Percentiles rank a stretch among this genome's conserved stretches.
phyloP scores from a whole-genome alignment of 2,329 filamentous ascomycete genomes.

The Fusarium liriodendri region DNA sequence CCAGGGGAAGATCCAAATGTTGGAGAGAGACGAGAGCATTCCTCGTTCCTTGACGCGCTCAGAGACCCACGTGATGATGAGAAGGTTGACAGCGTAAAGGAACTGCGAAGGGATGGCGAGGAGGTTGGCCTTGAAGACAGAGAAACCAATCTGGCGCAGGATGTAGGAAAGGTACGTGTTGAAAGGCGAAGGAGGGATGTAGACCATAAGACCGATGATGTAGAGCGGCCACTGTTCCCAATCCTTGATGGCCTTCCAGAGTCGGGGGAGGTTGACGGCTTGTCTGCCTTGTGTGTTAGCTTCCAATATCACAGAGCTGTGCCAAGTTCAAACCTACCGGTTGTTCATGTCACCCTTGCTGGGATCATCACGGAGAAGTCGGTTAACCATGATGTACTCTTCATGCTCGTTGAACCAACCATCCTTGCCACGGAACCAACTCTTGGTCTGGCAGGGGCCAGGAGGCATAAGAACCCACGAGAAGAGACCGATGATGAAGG shows the following conservation, averaged over 20 bases:
- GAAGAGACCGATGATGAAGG: constrained; percentile 55
- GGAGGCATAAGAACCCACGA: constrained; percentile 60
- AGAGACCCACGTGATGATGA: constrained; percentile 59
- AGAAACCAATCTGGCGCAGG: constrained; percentile 56
- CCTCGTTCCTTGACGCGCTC: constrained; percentile 57
- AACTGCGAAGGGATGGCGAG: constrained; percentile 58
- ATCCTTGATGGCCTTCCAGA: constrained; percentile 66
- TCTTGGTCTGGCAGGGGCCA: constrained; percentile 61
- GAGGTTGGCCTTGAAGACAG: constrained; percentile 58
- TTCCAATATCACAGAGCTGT: fast-evolving
- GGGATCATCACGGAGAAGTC: constrained; percentile 69
- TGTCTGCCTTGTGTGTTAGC: constrained; percentile 54
- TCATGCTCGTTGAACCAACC: constrained; percentile 73
- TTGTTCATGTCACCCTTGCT: constrained; percentile 72
- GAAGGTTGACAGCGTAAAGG: constrained; percentile 58
- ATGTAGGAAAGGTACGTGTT: constrained; percentile 59
- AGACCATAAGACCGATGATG: constrained; percentile 61
- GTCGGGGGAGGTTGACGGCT: constrained; percentile 44
- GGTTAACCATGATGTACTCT: constrained; percentile 71
- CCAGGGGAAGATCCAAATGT: constrained; percentile 64
- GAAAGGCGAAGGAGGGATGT: constrained; percentile 56
- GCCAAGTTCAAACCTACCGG: constrained; percentile 44
- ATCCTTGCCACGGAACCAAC: constrained; percentile 66
- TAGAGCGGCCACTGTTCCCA: constrained; percentile 68
- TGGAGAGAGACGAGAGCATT: constrained; percentile 57